Percentiles rank a stretch among this genome's conserved stretches.
phyloP scores from a whole-genome alignment of 2,329 filamentous ascomycete genomes.

The Botryotinia calthae region DNA sequence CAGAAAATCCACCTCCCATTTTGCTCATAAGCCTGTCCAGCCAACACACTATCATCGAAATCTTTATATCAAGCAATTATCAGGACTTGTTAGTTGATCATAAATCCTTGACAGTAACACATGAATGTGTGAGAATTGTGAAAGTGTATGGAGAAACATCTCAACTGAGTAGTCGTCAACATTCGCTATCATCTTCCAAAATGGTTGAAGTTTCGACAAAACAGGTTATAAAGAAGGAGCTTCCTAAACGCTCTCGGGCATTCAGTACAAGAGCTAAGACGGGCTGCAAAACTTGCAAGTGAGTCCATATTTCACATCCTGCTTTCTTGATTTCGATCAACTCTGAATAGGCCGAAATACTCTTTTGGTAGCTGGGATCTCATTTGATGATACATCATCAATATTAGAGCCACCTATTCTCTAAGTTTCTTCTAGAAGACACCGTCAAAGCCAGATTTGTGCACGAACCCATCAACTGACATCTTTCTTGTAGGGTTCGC shows the following conservation, averaged over 20 bases:
- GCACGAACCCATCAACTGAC: neutral
- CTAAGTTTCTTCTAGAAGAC: neutral
- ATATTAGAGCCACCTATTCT: neutral
- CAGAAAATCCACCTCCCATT: neutral
- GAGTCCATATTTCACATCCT: neutral
- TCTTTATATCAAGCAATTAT: neutral
- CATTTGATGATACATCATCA: neutral
- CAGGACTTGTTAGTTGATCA: neutral
- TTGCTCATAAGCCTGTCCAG: neutral
- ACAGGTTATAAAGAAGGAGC: neutral
- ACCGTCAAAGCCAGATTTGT: neutral
- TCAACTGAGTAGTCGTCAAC: neutral
- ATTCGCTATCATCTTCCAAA: neutral
- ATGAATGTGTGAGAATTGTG: neutral
- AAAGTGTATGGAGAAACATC: neutral
- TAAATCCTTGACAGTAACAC: neutral
- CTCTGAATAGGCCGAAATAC: too few species aligned
- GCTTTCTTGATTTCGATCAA: neutral
- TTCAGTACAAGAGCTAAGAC: constrained; percentile 21
- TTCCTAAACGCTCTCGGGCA: constrained; percentile 16
- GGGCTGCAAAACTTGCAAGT: constrained; percentile 26
- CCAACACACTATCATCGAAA: neutral
- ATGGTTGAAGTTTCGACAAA: constrained; percentile 5
- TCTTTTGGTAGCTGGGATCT: neutral
- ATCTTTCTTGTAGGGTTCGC: constrained; percentile 15